These are phyloP conservation scores for Hymenoscyphus repandus DNA, from an alignment of 2,329 filamentous ascomycete species.

Conservation along the genomic window DNA sequence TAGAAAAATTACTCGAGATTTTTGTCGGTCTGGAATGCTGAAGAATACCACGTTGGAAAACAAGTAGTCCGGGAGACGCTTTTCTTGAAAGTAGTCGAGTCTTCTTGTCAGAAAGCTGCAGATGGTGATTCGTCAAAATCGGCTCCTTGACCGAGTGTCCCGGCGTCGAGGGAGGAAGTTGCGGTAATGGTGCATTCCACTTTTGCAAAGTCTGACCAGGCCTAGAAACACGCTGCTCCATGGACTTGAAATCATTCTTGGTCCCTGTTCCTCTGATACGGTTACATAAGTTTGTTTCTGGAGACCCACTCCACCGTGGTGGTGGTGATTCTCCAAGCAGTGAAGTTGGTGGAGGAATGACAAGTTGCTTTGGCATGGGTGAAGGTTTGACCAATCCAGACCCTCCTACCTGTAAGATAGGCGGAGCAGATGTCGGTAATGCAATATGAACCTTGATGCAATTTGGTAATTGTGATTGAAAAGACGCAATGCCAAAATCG, in stretches of 20 bases:
- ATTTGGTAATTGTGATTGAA: constrained; percentile 65
- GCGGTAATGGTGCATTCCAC: not conserved
- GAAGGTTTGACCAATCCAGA: constrained; percentile 8
- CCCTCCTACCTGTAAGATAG: constrained; percentile 19
- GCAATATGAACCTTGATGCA: constrained; percentile 66
- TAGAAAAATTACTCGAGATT: constrained; percentile 3
- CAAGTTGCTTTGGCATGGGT: not conserved
- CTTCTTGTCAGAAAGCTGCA: not conserved
- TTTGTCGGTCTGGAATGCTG: not conserved
- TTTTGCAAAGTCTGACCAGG: not conserved
- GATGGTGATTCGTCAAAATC: too few species aligned
- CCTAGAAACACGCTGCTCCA: not conserved
- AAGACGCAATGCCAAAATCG: constrained; percentile 33
- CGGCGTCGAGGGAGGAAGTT: not conserved
- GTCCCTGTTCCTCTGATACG: not conserved
- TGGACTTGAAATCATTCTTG: not conserved
- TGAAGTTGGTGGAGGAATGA: not conserved
- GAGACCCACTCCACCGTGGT: not conserved
- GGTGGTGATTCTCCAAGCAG: not conserved
- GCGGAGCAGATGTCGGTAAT: constrained; percentile 51
- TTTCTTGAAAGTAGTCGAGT: not conserved
- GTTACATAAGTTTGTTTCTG: not conserved
- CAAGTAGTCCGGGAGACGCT: constrained; percentile 1
- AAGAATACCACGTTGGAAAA: constrained; percentile 6
- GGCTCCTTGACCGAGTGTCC: too few species aligned